Evolutionary conservation across 1,284 basidiomycete species (phyloP), one percentile per base, ranked within the genome.

Genomic region (Pseudozyma flocculosa): DNA sequence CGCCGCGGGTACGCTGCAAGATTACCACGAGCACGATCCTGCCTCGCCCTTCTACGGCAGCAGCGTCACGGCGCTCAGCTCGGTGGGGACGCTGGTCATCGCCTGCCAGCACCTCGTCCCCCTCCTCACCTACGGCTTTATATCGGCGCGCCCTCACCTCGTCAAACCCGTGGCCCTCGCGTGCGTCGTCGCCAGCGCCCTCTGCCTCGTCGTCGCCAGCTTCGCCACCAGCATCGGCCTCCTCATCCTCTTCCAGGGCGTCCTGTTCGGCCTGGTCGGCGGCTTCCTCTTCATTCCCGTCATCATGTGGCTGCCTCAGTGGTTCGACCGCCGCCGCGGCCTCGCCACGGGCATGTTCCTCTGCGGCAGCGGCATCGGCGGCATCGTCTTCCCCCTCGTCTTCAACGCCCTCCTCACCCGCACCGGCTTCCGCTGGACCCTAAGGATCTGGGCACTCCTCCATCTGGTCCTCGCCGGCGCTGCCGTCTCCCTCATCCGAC

Each of bases 1-100:
- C 49, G 58, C 68, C 11, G 76, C 69, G 42, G 75, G 75, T 15
- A 60, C 69, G 4, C 75, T 69, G 45, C 73, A 75, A 43, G 65
- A 71, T 30, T 78, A 73, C 40, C 75, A 74, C 48, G 40, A 59
- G 40, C 59, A 65, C 37, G 37, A 70, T 22, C 48, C 56, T 0
- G 26, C 21, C 26, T 71, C 68, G 22, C 61, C 66, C n/a, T 59
- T 71, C 43, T 61, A 71, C 45, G 40, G 42, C 2, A 32, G 52
- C 19, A 56, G 55, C 8, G 21, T 30, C 8, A 46, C 61, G 46
- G 65, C 62, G 3, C 50, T 58, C 18, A 53, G 40, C 18, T 71
- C 69, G 1, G 58, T 73, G 41, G 70, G 70, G 9, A 71, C 70
- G 2, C 43, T 61, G 0, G 50, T 70, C 3, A 41, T 72, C 11